A percentile compares a stretch with the other conserved stretches of the same genome.
These are phyloP conservation scores for Pleurotus salmoneostramineus DNA, from an alignment of 768 basidiomycete species.

Conservation along the genomic window DNA sequence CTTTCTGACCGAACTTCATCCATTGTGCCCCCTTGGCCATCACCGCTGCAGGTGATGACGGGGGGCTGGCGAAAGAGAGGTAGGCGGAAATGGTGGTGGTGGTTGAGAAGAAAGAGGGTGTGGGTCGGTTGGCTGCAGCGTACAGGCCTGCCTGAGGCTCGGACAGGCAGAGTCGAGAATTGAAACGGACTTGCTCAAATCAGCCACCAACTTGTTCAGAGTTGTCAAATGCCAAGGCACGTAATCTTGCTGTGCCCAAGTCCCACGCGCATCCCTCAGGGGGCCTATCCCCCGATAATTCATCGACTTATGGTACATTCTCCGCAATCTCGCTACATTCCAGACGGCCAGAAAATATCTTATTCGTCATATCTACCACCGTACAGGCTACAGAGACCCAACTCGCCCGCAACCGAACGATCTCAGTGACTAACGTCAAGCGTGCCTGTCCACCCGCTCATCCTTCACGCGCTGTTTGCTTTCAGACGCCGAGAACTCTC, in stretches of 20 bases:
- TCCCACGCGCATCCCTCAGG: conserved; percentile 2
- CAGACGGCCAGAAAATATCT: neutral
- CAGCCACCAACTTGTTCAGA: neutral
- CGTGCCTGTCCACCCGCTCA: conserved; percentile 17
- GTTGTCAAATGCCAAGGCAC: conserved; percentile 7
- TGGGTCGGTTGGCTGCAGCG: neutral
- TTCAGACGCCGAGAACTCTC: neutral
- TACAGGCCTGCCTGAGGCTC: neutral
- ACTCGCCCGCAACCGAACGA: neutral
- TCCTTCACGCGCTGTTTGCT: neutral
- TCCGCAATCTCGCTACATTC: neutral
- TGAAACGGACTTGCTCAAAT: conserved; percentile 2
- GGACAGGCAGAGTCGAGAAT: conserved; percentile 4
- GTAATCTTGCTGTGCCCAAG: conserved; percentile 5
- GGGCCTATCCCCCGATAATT: conserved; percentile 6
- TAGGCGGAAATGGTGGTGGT: conserved; percentile 6
- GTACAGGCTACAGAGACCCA: too few relatives aligned
- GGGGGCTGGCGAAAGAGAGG: conserved; percentile 8
- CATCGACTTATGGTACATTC: neutral
- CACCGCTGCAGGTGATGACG: conserved; percentile 1
- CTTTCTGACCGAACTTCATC: conserved; percentile 26
- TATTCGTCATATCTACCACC: too few relatives aligned
- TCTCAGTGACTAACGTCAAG: neutral
- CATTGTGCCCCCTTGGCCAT: conserved; percentile 30
- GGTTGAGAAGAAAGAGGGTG: conserved; percentile 3